Evolutionary conservation across 2,329 filamentous ascomycete species (phyloP).

Genomic region (Trichoderma sp.): DNA sequence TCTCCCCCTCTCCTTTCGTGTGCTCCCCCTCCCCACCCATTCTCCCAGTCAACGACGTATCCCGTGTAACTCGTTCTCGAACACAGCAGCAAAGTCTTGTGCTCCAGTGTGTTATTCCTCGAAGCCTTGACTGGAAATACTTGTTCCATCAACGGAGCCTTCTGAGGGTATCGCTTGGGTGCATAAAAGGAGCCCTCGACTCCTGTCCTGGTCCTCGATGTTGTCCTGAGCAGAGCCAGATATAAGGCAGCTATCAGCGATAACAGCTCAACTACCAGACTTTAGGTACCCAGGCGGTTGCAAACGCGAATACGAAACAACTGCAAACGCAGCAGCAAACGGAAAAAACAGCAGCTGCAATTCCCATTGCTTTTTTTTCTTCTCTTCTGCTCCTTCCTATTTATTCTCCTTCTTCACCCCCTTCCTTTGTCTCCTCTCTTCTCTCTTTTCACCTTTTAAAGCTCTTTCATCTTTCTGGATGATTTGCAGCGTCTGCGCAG

Average conservation of each 20-base stretch:
- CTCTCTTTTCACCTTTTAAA: background rate
- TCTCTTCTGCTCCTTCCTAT: background rate
- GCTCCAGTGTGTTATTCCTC: background rate
- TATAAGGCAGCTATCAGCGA: background rate
- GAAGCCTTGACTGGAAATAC: background rate
- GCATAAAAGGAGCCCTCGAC: background rate
- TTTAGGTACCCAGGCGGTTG: background rate
- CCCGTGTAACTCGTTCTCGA: background rate
- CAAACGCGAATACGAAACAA: background rate
- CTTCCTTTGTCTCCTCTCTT: background rate
- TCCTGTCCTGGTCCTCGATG: background rate
- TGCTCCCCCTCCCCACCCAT: background rate
- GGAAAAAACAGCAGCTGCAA: background rate
- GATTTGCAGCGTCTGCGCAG: background rate
- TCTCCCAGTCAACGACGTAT: background rate
- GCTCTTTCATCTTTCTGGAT: background rate
- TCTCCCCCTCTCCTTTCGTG: background rate
- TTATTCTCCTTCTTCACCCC: background rate
- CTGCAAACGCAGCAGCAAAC: slow-evolving; percentile 3
- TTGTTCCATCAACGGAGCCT: background rate
- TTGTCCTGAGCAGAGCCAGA: background rate
- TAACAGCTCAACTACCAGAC: background rate
- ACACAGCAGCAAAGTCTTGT: background rate
- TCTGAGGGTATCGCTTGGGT: background rate
- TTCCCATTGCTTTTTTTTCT: background rate